Evolutionary conservation across 2,329 filamentous ascomycete genomes (phyloP).

Genomic region (Mariannaea sp.): DNA sequence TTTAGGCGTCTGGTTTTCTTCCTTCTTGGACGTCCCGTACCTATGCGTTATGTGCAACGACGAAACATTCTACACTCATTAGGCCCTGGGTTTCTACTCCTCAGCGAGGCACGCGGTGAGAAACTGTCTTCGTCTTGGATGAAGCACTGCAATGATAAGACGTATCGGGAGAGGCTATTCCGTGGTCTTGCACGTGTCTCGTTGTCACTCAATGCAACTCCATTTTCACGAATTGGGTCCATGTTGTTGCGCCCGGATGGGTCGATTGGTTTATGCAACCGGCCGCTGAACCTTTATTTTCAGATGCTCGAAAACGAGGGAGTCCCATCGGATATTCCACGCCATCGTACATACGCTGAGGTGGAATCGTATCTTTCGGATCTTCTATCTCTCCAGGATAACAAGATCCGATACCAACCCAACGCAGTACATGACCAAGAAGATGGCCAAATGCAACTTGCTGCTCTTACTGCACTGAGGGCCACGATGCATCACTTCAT

Average conservation of each 20-base stretch:
- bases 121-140: no score
- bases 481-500: slow-evolving; percentile 37
- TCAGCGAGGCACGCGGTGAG: no score
- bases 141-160: no score
- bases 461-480: slow-evolving; percentile 33
- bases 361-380: neutral
- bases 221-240: slow-evolving; percentile 30
- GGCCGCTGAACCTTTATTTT: slow-evolving; percentile 24
- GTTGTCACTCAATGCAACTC: slow-evolving; percentile 27
- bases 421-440: slow-evolving; percentile 33
- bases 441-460: slow-evolving; percentile 39
- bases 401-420: slow-evolving; percentile 35
- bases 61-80: no score
- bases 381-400: slow-evolving; percentile 13
- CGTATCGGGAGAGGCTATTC: slow-evolving; percentile 23
- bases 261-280: slow-evolving; percentile 40
- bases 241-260: slow-evolving; percentile 30
- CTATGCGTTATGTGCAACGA: no score
- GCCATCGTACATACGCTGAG: neutral
- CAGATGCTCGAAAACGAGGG: slow-evolving; percentile 41
- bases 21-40: no score
- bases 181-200: slow-evolving; percentile 28
- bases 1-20: no score
- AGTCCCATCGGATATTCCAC: slow-evolving; percentile 39
- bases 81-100: no score